phyloP scores from a whole-genome alignment of 2,329 filamentous ascomycete species.

The Lachnellula cervina region DNA sequence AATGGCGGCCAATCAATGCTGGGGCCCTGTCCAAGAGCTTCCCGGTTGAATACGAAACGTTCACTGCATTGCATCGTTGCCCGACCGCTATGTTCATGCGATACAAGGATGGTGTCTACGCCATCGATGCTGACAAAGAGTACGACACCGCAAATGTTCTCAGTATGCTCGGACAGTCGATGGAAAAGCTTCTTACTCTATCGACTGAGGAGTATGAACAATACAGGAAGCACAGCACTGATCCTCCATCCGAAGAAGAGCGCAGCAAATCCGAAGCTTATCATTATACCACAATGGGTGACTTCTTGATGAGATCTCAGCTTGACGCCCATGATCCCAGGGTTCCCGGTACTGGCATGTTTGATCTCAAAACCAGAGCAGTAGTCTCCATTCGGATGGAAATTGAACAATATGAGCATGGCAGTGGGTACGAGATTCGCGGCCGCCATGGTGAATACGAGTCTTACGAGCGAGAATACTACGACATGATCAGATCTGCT shows the following conservation, averaged over 20 bases:
- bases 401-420: slow-evolving; percentile 62
- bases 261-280: slow-evolving; percentile 70
- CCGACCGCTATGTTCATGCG: slow-evolving; percentile 79
- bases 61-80: slow-evolving; percentile 66
- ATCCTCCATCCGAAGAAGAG: slow-evolving; percentile 67
- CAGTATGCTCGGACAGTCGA: slow-evolving; percentile 87
- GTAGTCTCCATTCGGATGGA: slow-evolving; percentile 92
- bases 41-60: slow-evolving; percentile 53
- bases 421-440: slow-evolving; percentile 82
- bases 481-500: slow-evolving; percentile 90
- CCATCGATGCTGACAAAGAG: slow-evolving; percentile 94
- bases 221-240: slow-evolving; percentile 65
- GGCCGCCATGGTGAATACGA: slow-evolving; percentile 72
- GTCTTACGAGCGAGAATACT: slow-evolving; percentile 93
- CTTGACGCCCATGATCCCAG: slow-evolving; percentile 84
- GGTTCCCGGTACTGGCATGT: slow-evolving; percentile 86
- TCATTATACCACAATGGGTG: slow-evolving; percentile 80
- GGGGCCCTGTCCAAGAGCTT: slow-evolving; percentile 65
- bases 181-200: slow-evolving; percentile 91
- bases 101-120: slow-evolving; percentile 80
- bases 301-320: slow-evolving; percentile 93
- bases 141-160: slow-evolving; percentile 81
- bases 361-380: slow-evolving; percentile 92
- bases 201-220: slow-evolving; percentile 79
- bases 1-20: slow-evolving; percentile 70